Evolutionary conservation across 2,329 filamentous ascomycete genomes (phyloP), one percentile per base, ranked within the genome.

Genomic region (Pyricularia grisea): DNA sequence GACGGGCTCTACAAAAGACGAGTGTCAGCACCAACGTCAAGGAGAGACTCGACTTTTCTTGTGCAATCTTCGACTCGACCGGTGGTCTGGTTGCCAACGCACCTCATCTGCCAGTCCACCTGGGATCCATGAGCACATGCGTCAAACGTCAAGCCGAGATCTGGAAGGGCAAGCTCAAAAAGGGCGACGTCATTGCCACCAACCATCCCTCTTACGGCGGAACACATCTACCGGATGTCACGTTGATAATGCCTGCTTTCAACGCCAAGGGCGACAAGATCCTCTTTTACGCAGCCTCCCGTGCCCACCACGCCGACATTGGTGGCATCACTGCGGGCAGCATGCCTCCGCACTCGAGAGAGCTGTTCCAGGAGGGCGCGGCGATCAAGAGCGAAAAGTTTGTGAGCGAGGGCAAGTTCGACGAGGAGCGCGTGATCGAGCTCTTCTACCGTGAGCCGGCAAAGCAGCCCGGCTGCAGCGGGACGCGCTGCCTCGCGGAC

Each of bases 151-250:
- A 78, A 86, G 42, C 42, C 31, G 64, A 67, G 28, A 65, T 67
- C 81, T 92, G 90, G 89, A 82, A 85, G 72, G 88, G 88, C 10
- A 90, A 89, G 72, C 78, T 92, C 64, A 89, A 90, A 73, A 86
- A 83, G 67, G 90, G 90, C n/a, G 90, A 92, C 76, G 90, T 92
- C 0, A 82, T 92, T 14, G 87, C 92, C 2, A 89, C 88, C 1
- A 92, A 92, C 72, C 90, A 92, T 75, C 90, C 90, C 4, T 89
- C 90, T 80, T 91, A 86, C 73, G 90, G 90, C 42, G 90, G 90
- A 63, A 92, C 90, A 0, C 90, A 92, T 79, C 79, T 92, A 50
- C 90, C 89, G 9, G 90, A 92, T 75, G 90, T 92, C 71, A 92
- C 90, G 0, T 88, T 91, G 67, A 86, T 91, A 70, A 91, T 89